Conservation (phyloP, 345 rosid species). For the Salix viminalis region DNA sequence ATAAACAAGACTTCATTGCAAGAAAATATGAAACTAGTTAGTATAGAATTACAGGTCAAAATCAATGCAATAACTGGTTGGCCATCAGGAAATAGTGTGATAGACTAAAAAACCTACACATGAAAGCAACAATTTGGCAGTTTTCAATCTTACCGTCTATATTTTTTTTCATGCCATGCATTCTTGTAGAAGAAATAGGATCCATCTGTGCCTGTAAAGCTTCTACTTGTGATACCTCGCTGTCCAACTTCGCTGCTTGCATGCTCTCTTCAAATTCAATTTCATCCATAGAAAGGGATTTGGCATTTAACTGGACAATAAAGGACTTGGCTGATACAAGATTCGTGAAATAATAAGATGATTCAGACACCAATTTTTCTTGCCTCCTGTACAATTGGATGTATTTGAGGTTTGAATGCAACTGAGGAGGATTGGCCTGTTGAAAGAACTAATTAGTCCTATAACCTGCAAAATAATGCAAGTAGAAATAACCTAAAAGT, state of each 20-base stretch:
- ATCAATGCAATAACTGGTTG: neutral
- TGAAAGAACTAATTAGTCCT: neutral
- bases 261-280: conserved; percentile 50
- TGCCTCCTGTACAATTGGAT: conserved; percentile 50
- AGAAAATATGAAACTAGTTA: neutral
- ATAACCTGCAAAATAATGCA: neutral
- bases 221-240: conserved; percentile 21
- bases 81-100: too few relatives aligned
- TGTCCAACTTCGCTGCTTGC: conserved; percentile 46
- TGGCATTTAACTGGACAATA: conserved; percentile 44
- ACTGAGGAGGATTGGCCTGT: conserved; percentile 60
- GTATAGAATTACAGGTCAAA: neutral
- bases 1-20: neutral
- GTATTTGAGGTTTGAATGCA: conserved; percentile 63
- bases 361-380: conserved; percentile 46
- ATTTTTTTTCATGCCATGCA: conserved; percentile 15
- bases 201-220: conserved; percentile 10
- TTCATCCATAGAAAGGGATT: conserved; percentile 58
- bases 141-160: conserved; percentile 22
- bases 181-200: conserved; percentile 19
- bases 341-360: conserved; percentile 56
- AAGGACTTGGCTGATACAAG: conserved; percentile 50
- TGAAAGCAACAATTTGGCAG: neutral
- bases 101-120: neutral
- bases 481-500: neutral